phyloP scores from a whole-genome alignment of 805 yeast genomes.

The Wickerhamiella brachini region DNA sequence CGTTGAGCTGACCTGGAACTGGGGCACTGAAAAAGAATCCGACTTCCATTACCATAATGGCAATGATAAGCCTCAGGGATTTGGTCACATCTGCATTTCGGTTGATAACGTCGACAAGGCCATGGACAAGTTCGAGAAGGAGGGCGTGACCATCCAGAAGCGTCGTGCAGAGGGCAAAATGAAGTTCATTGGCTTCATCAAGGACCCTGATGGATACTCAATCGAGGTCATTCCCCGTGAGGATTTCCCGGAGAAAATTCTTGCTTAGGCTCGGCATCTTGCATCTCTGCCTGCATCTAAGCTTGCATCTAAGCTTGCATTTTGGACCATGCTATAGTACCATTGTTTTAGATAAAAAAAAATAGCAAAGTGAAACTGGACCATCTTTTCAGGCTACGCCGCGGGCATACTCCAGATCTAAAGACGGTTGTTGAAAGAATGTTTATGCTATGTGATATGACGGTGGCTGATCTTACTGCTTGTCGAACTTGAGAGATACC shows the following conservation, averaged over 20 bases:
- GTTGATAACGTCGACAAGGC: constrained; percentile 49
- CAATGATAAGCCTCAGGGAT: constrained; percentile 67
- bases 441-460: neutral
- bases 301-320: neutral
- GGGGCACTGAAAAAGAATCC: constrained; percentile 80
- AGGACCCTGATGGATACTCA: constrained; percentile 85
- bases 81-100: constrained; percentile 71
- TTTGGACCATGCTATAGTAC: neutral
- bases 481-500: constrained; percentile 51
- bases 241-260: constrained; percentile 16
- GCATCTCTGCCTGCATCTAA: too few species aligned
- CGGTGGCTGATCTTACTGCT: neutral
- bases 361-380: too few species aligned
- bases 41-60: constrained; percentile 73
- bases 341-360: too few species aligned
- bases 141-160: constrained; percentile 36
- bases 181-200: constrained; percentile 61
- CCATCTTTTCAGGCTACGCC: too few species aligned
- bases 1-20: constrained; percentile 85
- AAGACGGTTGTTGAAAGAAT: too few species aligned
- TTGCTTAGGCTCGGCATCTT: neutral
- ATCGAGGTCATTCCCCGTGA: constrained; percentile 52
- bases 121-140: constrained; percentile 31
- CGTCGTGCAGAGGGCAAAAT: constrained; percentile 30
- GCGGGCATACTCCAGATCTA: too few species aligned